Evolutionary conservation across 495 filamentous ascomycete genomes (phyloP), one percentile per base, ranked within the genome.

Genomic region (Penicillium cinerascens): DNA sequence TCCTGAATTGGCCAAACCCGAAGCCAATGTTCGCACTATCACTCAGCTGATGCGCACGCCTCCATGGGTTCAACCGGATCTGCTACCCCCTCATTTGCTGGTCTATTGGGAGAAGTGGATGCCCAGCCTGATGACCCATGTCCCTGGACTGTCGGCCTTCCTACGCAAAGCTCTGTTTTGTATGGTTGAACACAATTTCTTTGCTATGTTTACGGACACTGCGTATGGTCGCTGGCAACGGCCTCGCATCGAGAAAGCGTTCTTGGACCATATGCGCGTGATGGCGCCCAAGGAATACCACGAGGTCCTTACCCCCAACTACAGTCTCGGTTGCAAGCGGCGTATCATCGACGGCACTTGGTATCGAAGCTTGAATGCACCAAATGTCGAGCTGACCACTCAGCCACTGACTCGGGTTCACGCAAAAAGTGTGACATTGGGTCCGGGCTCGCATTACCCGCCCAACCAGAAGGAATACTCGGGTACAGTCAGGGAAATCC

Each of bases 1-100:
- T 8, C 72, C 77, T 1, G 55, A 55, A 35, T 45, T 80, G 9
- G 64, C 54, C 0, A 61, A 74, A 27, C 59, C 63, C 42, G 70
- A 69, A 16, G 67, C 63, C 54, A 71, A 73, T 22, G 79, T 74
- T 26, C 82, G 78, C 58, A 83, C 79, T 8, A 74, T 86, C 5
- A 83, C 79, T 1, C 83, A 87, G 43, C 45, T 87, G 23, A 84
- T 86, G 78, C 63, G 84, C 8, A 79, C 78, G 21, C 80, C 84
- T 17, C 84, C 83, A 6, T 87, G 84, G 84, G 74, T 86, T 0
- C 68, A 61, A 45, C 63, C 63, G 6, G 63, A 66, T 35, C 17
- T 58, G 1, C 21, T 66, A 2, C 25, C 55, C 10, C 53, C 60
- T 4, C 10, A 39, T 1, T 18, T 39, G 5, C 58, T 66, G 17